Base-by-base conservation (phyloP, 257 asterid species). In the Nicotiana undulata region DNA sequence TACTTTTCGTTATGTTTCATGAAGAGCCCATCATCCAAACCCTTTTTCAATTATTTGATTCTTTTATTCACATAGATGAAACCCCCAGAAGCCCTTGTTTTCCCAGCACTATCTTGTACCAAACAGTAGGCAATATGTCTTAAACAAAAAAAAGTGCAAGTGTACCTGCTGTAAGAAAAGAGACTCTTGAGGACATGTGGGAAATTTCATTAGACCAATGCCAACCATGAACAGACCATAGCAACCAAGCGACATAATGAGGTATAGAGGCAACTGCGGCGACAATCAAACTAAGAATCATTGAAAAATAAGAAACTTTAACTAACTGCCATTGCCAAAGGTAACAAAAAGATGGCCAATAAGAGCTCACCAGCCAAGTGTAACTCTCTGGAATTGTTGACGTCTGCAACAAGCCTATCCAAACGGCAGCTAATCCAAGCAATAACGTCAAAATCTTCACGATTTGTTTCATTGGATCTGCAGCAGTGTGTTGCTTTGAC, bases 191-290 rank as follows among this genome's bases (percentile, higher is more conserved):
- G 96, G 97, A 86, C 97, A 93, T 13, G 94, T 85, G 3, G 96
- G 98, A 75, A 93, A 93, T 44, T 81, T 87, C 93, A 92, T 92
- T 20, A 93, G 86, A 70, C 98, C 98, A 84, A 91, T 81, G 24
- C 96, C 97, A 80, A 92, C 97, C 97, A 93, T 93, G 77, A 91
- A 80, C 49, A 92, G 84, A 68, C 98, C 97, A 51, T 92, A 93
- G 87, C 96, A 91, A 83, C 97, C 96, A 10, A 92, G 92, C 13
- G 97, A 87, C 81, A 92, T 88, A 75, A 91, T 89, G 86, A 81
- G 87, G 89, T 92, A 92, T 8, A 93, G 59, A 61, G 98, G 96
- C 79, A 93, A 84, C 97, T 93, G 88, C 15, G 53, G 28, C 3
- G 1, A 6, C 4, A 59, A 65, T 31, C 52, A 80, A 84, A 44